These are phyloP conservation scores for Boletus rex-veris DNA, from an alignment of 768 basidiomycete genomes.

Conservation along the genomic window DNA sequence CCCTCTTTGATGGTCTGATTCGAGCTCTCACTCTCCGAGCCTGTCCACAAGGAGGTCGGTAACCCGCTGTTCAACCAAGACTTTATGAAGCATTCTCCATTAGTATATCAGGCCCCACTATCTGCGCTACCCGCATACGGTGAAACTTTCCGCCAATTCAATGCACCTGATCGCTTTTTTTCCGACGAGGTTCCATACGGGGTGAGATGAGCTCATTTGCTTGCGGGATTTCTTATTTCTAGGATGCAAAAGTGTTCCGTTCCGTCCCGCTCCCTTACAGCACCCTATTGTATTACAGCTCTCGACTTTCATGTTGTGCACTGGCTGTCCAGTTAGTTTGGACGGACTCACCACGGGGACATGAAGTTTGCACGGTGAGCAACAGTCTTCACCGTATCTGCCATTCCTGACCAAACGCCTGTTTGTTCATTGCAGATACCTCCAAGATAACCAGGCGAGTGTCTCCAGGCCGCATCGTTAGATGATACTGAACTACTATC, in stretches of 20 bases:
- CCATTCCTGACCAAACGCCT: no score
- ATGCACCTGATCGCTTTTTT: no score
- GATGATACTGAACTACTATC: conserved; percentile 1
- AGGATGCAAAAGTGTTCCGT: conserved; percentile 11
- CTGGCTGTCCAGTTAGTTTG: background rate
- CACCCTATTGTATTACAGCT: background rate
- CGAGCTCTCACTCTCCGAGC: no score
- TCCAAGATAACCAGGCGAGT: conserved; percentile 64
- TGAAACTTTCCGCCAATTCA: no score
- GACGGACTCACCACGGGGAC: background rate
- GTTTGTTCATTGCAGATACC: conserved; percentile 42
- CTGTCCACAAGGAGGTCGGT: no score
- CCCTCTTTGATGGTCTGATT: no score
- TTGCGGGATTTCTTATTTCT: background rate
- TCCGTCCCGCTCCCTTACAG: conserved; percentile 5
- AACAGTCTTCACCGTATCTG: background rate
- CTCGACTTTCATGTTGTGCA: background rate
- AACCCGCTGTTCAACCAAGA: no score
- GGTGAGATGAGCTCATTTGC: no score
- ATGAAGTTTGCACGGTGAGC: conserved; percentile 64
- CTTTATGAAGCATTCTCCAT: no score
- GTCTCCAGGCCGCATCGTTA: background rate
- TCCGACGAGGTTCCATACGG: no score
- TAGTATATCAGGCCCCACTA: no score
- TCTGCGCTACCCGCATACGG: no score